A percentile compares a stretch with the other conserved stretches of the same genome.
phyloP scores from a whole-genome alignment of 2,329 filamentous ascomycete genomes.

The Cordyceps tenuipes region DNA sequence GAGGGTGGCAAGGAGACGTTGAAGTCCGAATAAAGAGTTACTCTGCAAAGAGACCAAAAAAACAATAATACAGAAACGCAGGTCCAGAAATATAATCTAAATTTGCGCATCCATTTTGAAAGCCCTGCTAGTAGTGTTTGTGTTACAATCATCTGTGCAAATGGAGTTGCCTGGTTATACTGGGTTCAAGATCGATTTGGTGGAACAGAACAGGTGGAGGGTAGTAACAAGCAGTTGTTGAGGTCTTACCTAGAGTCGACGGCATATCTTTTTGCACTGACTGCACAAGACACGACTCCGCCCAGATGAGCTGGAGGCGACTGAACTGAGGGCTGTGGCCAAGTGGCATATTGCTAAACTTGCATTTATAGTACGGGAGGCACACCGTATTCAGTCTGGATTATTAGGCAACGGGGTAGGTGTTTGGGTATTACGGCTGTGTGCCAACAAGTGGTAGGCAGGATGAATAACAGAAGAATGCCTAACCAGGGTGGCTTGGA shows the following conservation, averaged over 20 bases:
- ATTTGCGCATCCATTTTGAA: not conserved
- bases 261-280: too few species aligned
- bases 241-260: too few species aligned
- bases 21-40: constrained; percentile 21
- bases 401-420: not conserved
- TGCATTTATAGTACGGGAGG: not conserved
- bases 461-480: too few species aligned
- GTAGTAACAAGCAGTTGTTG: too few species aligned
- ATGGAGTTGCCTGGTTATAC: not conserved
- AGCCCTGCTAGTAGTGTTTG: not conserved
- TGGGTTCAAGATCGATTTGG: not conserved
- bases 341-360: not conserved
- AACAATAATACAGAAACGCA: not conserved
- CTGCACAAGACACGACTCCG: too few species aligned
- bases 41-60: not conserved
- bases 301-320: too few species aligned
- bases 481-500: too few species aligned
- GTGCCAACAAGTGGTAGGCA: not conserved
- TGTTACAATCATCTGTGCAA: not conserved
- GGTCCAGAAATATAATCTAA: not conserved
- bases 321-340: too few species aligned
- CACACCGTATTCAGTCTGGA: not conserved
- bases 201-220: too few species aligned
- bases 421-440: too few species aligned
- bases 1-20: constrained; percentile 65